These are phyloP conservation scores for Umbelopsis vinacea DNA, from an alignment of 192 early-diverging fungal genomes.

Conservation along the genomic window DNA sequence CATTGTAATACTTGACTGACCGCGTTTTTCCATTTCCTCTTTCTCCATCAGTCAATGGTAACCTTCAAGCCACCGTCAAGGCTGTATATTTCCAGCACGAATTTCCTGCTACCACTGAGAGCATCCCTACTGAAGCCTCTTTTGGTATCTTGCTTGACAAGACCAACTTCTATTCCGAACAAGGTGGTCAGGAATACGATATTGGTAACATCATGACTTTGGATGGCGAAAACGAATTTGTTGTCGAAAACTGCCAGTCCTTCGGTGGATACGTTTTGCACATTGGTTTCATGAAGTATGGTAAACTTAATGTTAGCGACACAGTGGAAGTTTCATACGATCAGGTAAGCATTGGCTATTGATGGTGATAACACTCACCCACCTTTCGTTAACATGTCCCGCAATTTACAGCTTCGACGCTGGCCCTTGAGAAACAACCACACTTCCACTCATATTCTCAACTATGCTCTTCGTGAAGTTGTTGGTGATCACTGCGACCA, in stretches of 20 bases:
- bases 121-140: conserved; percentile 55
- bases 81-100: conserved; percentile 72
- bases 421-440: conserved; percentile 95
- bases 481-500: conserved; percentile 85
- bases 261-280: conserved; percentile 97
- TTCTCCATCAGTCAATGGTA: conserved; percentile 51
- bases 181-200: conserved; percentile 96
- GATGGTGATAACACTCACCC: not conserved
- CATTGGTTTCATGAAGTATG: conserved; percentile 93
- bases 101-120: conserved; percentile 51
- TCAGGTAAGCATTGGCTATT: conserved; percentile 52
- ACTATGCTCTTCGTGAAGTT: conserved; percentile 89
- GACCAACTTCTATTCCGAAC: conserved; percentile 98
- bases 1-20: no score
- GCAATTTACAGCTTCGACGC: conserved; percentile 67
- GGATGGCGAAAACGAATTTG: conserved; percentile 87
- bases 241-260: conserved; percentile 90
- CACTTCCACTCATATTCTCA: conserved; percentile 94
- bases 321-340: conserved; percentile 83
- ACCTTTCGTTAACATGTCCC: not conserved
- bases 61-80: conserved; percentile 77
- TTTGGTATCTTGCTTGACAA: conserved; percentile 93
- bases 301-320: conserved; percentile 70
- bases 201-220: conserved; percentile 82
- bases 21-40: conserved; percentile 5